Percentiles rank a stretch among this genome's conserved stretches.
These are phyloP conservation scores for Apiotrichum brassicae DNA, from an alignment of 1,284 basidiomycete genomes.

Conservation along the genomic window DNA sequence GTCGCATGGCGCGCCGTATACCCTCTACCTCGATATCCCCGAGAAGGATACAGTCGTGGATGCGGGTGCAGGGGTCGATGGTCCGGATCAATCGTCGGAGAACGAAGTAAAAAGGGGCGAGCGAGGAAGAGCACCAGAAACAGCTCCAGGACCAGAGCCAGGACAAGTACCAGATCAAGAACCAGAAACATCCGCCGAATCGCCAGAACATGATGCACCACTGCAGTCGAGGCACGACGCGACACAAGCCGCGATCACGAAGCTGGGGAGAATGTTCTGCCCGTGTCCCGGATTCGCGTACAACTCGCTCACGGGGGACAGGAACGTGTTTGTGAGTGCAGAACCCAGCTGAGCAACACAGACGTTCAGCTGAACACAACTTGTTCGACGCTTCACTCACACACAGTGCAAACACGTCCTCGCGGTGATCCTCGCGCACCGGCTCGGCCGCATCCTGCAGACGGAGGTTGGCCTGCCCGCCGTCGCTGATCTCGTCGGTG, in stretches of 20 bases:
- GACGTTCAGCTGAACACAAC: too few relatives aligned
- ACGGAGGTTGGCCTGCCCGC: conserved; percentile 22
- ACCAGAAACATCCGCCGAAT: too few relatives aligned
- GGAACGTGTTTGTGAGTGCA: conserved; percentile 29
- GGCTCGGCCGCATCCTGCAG: conserved; percentile 22
- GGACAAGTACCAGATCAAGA: not conserved
- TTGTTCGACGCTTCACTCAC: too few relatives aligned
- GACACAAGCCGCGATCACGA: too few relatives aligned
- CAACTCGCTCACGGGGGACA: conserved; percentile 31
- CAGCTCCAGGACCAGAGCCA: not conserved
- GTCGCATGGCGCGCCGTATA: conserved; percentile 35
- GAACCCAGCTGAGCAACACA: not conserved
- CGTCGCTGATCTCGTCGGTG: conserved; percentile 26
- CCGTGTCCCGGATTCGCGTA: conserved; percentile 40
- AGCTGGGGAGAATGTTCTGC: conserved; percentile 30
- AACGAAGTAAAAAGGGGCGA: not conserved
- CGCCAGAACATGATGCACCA: too few relatives aligned
- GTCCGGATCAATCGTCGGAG: not conserved
- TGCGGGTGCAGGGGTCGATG: not conserved
- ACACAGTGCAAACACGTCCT: conserved; percentile 43
- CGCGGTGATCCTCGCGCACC: conserved; percentile 31
- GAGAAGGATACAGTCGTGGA: too few relatives aligned
- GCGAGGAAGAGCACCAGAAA: not conserved
- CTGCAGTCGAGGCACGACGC: too few relatives aligned
- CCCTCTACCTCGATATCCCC: conserved; percentile 29